Base-by-base conservation (phyloP, 2,329 filamentous ascomycete species). In the Colletotrichum sp. region DNA sequence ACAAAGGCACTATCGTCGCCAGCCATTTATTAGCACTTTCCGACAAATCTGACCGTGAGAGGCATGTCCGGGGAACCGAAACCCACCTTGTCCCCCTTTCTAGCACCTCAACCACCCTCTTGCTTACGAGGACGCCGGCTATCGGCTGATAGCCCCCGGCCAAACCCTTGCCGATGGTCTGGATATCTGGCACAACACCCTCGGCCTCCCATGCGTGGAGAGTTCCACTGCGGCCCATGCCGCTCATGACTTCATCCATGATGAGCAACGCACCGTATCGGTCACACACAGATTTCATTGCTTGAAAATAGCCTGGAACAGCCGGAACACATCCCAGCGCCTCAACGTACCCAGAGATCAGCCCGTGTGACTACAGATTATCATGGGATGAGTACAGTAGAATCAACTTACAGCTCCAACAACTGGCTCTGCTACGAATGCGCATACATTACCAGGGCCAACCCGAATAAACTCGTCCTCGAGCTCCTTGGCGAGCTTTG, bases 351-450 rank as follows among this genome's bases (percentile, higher is more conserved):
- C 44, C 44, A 13, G 22, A 27, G 25, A 19, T 59, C 55, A 59
- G 55, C 27, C 22, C 13, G 25, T 28, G 25, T 59, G 27, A 59
- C 60, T 32, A 16, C 39, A 11, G 16, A 52, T 27, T 30, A 27
- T 72, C 27, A 22, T 8, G 30, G 16, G 28, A 19, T 28, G 27
- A 25, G 8, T 27, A 28, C 27, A 16, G 22, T 19, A 25, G 13
- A 27, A 15, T 65, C 7, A 13, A 25, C 85, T 84, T 88, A 94
- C 92, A 44, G 94, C 93, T 5, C 94, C 94, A n/a, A 94, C 93
- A 3, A 96, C 88, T 0, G 94, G 92, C 82, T 96, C 94, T 3
- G 93, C 92, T 28, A 95, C 88, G 79, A 96, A 95, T 1, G 92
- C 94, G 69, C 91, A 93, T 2, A 96, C 92, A 0, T 87, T 94